Conservation (phyloP, 2,329 filamentous ascomycete genomes). For the Neurospora sp. region DNA sequence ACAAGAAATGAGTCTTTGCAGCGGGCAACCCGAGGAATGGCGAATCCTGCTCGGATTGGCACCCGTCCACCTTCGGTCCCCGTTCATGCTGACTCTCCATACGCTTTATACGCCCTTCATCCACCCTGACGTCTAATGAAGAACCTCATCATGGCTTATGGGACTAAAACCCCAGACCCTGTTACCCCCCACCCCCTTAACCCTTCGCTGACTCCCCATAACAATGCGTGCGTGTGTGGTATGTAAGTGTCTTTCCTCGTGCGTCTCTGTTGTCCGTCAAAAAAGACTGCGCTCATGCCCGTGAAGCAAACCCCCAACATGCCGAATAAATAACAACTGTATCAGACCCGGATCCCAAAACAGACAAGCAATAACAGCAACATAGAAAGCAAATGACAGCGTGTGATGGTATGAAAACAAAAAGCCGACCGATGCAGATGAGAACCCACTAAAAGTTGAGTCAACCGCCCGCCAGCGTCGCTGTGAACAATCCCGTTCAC, state of each 20-base stretch:
- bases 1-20: not conserved
- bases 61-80: not conserved
- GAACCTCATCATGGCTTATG: not conserved
- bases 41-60: not conserved
- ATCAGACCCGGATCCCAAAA: not conserved
- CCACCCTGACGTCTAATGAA: not conserved
- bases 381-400: constrained; percentile 1
- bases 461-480: not conserved
- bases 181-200: not conserved
- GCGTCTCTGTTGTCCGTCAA: not conserved
- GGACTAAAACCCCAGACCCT: not conserved
- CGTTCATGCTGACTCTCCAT: not conserved
- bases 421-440: not conserved
- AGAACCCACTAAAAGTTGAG: not conserved
- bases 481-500: not conserved
- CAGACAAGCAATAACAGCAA: not conserved
- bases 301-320: not conserved
- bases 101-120: not conserved
- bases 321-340: not conserved
- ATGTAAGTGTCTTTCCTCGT: not conserved
- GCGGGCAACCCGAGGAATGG: not conserved
- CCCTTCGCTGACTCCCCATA: not conserved
- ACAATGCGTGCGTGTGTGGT: not conserved
- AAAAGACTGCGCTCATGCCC: not conserved
- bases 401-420: not conserved